A percentile compares a stretch with the other conserved stretches of the same genome.
Conservation (phyloP, 148 eudicot genomes). For the Tetragonia tetragonoides region DNA sequence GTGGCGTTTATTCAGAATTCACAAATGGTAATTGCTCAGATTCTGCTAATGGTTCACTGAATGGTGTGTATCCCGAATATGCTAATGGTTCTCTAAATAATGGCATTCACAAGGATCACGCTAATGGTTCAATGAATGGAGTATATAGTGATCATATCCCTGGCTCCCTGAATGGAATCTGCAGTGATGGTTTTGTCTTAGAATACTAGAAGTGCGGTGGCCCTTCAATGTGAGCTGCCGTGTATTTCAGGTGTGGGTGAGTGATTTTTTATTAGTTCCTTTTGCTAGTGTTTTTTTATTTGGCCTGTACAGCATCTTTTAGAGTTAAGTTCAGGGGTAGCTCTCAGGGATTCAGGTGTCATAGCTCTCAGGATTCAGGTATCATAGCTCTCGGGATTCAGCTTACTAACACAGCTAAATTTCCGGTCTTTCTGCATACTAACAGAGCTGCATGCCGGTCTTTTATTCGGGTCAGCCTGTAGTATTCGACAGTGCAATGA, state of each 20-base stretch:
- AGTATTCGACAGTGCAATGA: constrained; percentile 28
- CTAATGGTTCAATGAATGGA: constrained; percentile 18
- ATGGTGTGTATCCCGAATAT: constrained; percentile 18
- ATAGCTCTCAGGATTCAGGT: constrained; percentile 28
- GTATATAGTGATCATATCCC: constrained; percentile 19
- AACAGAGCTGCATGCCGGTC: constrained; percentile 9
- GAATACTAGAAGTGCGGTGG: not conserved
- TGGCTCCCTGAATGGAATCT: constrained; percentile 22
- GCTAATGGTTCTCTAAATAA: constrained; percentile 12
- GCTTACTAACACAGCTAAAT: constrained; percentile 9
- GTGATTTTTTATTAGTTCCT: constrained; percentile 24
- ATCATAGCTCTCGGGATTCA: constrained; percentile 25
- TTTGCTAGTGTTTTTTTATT: constrained; percentile 14
- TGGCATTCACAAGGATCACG: constrained; percentile 26
- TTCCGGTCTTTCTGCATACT: constrained; percentile 21
- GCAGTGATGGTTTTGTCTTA: constrained; percentile 25
- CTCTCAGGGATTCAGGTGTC: constrained; percentile 11
- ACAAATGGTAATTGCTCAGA: constrained; percentile 6
- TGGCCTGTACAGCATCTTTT: constrained; percentile 29
- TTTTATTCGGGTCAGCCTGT: constrained; percentile 39
- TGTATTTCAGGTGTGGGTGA: constrained; percentile 8
- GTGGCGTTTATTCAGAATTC: constrained; percentile 10
- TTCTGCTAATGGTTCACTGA: constrained; percentile 13
- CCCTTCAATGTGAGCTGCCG: not conserved
- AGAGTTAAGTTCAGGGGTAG: constrained; percentile 8